Evolutionary conservation across 371 early-diverging fungal genomes (phyloP), one percentile per base, ranked within the genome.

Genomic region (Syncephalastrum monosporum): DNA sequence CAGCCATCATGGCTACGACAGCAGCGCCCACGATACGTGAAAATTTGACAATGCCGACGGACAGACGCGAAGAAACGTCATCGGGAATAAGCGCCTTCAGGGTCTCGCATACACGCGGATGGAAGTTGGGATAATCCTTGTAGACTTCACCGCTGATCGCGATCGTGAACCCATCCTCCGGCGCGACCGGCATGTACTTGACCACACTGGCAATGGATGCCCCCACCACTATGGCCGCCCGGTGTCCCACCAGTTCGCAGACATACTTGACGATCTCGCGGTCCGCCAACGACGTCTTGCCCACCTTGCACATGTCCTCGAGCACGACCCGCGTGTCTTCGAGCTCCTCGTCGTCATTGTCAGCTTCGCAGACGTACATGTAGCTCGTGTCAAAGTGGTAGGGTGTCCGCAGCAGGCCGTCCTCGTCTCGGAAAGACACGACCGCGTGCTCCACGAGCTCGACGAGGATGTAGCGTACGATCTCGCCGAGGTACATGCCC

Each of bases 401-500:
- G 3, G 82, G 85, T 48, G 73, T 75, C 43, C 63, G 60, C 33
- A 75, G 45, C 29, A 75, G 54, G 47, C 72, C 69, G 7, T 61
- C 71, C 5, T 69, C 72, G 56, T 69, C 74, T 10, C 38, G 38
- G 38, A 33, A 33, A 33, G 38, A 33, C 19, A 95, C 61, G 17
- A 86, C 72, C 23, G 82, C 84, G 57, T 75, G 82, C 49, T 87
- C 82, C 33, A 87, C 78, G 27, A 94, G 81, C 58, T 93, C 85
- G 19, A 92, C 72, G 17, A 91, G 60, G 33, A 88, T 84, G 56
- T 84, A 80, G 42, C 97, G 90, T 29, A 84, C 85, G 41, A 97
- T 79, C 71, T 97, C 97, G 48, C 96, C 95, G 17, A 97, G 77
- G 71, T 95, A 97, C 81, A 93, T 85, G 25, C 97, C 96, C 19